Conservation (phyloP, 129 eudicot genomes). For the Helianthus tuberosus region DNA sequence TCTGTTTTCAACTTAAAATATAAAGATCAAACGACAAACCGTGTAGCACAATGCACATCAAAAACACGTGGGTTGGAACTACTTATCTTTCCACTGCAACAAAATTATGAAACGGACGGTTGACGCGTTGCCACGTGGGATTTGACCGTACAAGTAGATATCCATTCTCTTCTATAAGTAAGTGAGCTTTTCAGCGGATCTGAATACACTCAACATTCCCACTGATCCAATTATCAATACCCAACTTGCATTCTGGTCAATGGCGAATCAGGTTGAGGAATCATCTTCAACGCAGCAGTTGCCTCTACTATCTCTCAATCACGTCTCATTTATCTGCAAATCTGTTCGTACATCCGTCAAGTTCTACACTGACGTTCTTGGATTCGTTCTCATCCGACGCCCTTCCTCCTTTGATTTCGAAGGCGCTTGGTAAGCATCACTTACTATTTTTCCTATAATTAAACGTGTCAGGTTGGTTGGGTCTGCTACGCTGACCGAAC, state of each 20-base stretch:
- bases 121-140: constrained; percentile 11
- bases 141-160: not conserved
- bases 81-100: not conserved
- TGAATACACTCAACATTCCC: not conserved
- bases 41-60: not conserved
- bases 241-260: not conserved
- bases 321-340: constrained; percentile 68
- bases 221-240: not conserved
- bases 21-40: not conserved
- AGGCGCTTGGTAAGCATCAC: constrained; percentile 69
- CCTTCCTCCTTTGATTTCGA: constrained; percentile 80
- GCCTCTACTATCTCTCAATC: constrained; percentile 67
- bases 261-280: not conserved
- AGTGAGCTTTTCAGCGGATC: not conserved
- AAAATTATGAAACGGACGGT: not conserved
- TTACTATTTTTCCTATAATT: no score
- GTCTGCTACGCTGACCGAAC: no score
- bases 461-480: no score
- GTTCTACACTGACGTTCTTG: constrained; percentile 59
- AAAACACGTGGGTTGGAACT: not conserved
- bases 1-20: no score
- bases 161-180: not conserved
- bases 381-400: constrained; percentile 54
- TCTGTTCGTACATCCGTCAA: constrained; percentile 51
- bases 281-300: constrained; percentile 21